Percentiles rank a stretch among this genome's conserved stretches.
Conservation (phyloP, 441 rosid species). For the Codiaeum variegatum region DNA sequence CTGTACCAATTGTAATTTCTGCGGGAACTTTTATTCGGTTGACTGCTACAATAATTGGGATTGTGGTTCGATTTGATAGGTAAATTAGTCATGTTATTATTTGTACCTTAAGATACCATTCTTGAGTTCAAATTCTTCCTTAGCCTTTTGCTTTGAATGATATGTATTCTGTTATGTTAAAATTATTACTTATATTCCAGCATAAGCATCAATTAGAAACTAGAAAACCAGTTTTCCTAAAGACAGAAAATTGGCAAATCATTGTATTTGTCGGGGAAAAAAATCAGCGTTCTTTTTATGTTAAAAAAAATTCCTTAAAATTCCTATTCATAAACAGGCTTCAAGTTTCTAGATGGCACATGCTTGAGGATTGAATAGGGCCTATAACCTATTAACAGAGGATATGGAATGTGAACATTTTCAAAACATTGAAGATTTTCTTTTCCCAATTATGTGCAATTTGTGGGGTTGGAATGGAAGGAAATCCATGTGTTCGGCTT, state of each 20-base stretch:
- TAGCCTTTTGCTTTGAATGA: background rate
- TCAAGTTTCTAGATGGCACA: background rate
- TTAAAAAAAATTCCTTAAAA: background rate
- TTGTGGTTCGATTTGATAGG: slow-evolving; percentile 78
- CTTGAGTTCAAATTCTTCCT: background rate
- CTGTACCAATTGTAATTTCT: slow-evolving; percentile 65
- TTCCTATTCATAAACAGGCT: background rate
- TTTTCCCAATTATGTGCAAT: background rate
- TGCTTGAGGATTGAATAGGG: background rate
- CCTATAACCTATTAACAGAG: background rate
- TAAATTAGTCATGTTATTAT: slow-evolving; percentile 26
- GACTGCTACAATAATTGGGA: slow-evolving; percentile 49
- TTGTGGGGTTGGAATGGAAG: background rate
- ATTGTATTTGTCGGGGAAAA: background rate
- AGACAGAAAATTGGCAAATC: background rate
- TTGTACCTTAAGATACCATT: background rate
- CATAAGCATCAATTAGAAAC: background rate
- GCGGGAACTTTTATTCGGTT: slow-evolving; percentile 67
- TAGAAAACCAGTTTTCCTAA: background rate
- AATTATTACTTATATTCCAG: background rate
- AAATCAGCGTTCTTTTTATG: too few relatives aligned
- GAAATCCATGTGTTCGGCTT: background rate
- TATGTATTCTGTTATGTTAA: background rate
- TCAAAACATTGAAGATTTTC: background rate
- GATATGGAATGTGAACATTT: background rate